Conservation (phyloP, 106 monocot species). For the Hemerocallis citrina region DNA sequence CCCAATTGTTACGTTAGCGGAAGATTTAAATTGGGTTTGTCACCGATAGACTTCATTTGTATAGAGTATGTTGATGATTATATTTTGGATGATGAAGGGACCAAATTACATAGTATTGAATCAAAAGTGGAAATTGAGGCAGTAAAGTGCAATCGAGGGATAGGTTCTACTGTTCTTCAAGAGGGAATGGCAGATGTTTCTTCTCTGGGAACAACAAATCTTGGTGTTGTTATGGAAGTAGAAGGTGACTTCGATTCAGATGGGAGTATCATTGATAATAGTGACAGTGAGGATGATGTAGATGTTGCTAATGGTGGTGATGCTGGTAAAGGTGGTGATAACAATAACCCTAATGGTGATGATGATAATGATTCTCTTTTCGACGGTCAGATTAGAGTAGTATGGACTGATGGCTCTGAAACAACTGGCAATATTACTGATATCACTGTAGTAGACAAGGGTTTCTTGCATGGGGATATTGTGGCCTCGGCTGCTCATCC, state of each 20-base stretch:
- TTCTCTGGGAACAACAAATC: no score
- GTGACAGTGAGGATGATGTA: constrained; percentile 32
- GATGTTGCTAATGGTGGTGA: constrained; percentile 1
- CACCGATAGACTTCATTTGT: no score
- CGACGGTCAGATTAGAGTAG: constrained; percentile 55
- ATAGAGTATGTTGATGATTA: no score
- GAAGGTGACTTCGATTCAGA: constrained; percentile 62
- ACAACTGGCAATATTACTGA: constrained; percentile 38
- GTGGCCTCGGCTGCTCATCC: constrained; percentile 67
- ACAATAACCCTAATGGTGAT: constrained; percentile 1
- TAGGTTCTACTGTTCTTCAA: no score
- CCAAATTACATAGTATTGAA: no score
- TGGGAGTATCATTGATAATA: constrained; percentile 32
- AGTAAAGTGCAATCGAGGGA: no score
- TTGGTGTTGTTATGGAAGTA: constrained; percentile 54
- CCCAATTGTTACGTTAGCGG: no score
- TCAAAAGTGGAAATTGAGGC: no score
- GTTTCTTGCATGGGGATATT: constrained; percentile 68
- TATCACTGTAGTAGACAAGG: constrained; percentile 48
- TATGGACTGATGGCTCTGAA: constrained; percentile 64
- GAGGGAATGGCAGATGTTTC: no score
- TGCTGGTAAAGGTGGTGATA: constrained; percentile 7
- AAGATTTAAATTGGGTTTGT: no score
- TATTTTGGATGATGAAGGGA: no score
- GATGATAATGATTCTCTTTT: constrained; percentile 20